Evolutionary conservation across 2,329 filamentous ascomycete species (phyloP).

Genomic region (Xylariomycetidae sp.): DNA sequence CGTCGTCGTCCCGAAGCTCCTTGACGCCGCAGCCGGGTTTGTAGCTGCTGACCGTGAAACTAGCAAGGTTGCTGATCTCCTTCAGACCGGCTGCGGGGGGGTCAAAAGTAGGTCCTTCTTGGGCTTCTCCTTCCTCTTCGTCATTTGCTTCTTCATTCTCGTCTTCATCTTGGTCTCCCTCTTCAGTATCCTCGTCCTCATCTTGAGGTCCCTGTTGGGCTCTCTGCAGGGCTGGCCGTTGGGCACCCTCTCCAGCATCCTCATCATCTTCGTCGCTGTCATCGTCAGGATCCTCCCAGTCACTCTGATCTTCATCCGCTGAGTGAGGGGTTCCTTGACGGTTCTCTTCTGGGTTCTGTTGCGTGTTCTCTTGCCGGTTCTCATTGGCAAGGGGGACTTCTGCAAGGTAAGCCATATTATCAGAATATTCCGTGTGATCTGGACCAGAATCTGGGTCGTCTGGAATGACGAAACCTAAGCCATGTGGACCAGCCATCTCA

Average conservation of each 20-base stretch:
- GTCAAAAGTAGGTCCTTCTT: slow-evolving; percentile 41
- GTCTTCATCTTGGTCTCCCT: not conserved
- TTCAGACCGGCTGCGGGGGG: slow-evolving; percentile 59
- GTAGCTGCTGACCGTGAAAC: slow-evolving; percentile 76
- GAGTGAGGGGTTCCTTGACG: too few species aligned
- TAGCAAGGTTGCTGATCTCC: slow-evolving; percentile 79
- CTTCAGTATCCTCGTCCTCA: not conserved
- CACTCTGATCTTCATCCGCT: slow-evolving; percentile 1
- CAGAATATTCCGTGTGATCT: too few species aligned
- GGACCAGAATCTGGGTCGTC: too few species aligned
- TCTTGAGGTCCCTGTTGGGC: not conserved
- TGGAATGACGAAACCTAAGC: too few species aligned
- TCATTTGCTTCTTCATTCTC: slow-evolving; percentile 1
- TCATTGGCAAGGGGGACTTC: too few species aligned
- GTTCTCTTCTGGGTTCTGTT: too few species aligned
- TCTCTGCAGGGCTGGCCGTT: not conserved
- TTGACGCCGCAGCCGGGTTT: slow-evolving; percentile 78
- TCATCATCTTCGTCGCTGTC: slow-evolving; percentile 8
- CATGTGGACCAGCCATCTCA: too few species aligned
- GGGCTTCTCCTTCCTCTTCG: slow-evolving; percentile 25
- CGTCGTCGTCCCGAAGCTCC: slow-evolving; percentile 69
- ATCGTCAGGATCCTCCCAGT: slow-evolving; percentile 1
- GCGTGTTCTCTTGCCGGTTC: too few species aligned
- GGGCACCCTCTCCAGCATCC: slow-evolving; percentile 4
- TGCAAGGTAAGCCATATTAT: too few species aligned